Evolutionary conservation across 1,139 yeast species (phyloP), one percentile per base, ranked within the genome.

Genomic region (Pichia sp.): DNA sequence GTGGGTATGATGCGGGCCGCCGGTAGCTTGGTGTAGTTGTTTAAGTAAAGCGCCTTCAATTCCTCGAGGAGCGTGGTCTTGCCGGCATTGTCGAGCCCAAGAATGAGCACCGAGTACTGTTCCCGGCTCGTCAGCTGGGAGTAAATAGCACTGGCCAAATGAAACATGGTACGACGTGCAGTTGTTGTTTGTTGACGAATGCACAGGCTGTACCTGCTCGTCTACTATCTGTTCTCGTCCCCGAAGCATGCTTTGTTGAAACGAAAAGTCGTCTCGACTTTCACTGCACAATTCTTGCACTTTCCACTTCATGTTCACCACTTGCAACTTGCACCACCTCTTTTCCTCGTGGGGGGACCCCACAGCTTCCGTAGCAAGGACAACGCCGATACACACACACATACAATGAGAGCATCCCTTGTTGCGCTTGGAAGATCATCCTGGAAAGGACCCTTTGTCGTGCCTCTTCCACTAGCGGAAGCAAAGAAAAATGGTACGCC

Each of bases 31-130:
- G 62, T 59, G 33, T 63, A 59, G 17, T 58, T 58, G 12, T 69
- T 60, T 9, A 63, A 62, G 48, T 71, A 77, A 37, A 66, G 57
- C 25, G 67, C 64, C 51, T 79, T 80, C 26, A 77, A 57, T 41
- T 74, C 69, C 53, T 80, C 88, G 26, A 84, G 58, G 46, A 83
- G 72, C 0, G 94, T 83, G 14, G 97, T 88, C 57, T 91, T 91
- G 3, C 98, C 98, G 0, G 97, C 96, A 64, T 88, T 87, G 59
- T 91, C 97, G 31, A 91, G 70, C 14, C 98, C 98, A 22, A 91
- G 65, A 27, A 91, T 83, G 29, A 91, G 67, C 5, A 91, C 74
- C 1, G 85, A 74, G 52, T 80, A 80, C 55, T 78, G 85, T 49
- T 77, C 83, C 48, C 67, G 68, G 38, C 69, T 64, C 33, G 76